Conservation (phyloP, 768 basidiomycete genomes). For the Leucosporidium yakuticum region DNA sequence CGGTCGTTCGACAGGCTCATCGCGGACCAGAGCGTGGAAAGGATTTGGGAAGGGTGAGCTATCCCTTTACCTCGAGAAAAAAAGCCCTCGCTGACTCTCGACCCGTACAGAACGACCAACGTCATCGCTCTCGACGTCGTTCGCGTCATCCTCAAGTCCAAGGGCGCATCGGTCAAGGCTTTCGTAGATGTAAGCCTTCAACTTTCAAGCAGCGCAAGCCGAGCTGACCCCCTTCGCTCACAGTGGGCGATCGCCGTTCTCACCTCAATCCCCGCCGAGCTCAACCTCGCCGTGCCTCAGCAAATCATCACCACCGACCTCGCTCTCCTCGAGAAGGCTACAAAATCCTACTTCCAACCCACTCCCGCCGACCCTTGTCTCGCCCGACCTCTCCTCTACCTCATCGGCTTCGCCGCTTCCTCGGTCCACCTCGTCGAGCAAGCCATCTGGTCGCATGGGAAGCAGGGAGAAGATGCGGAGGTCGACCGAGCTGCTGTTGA, state of each 20-base stretch:
- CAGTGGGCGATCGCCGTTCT: slow-evolving; percentile 11
- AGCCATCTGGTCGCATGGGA: slow-evolving; percentile 54
- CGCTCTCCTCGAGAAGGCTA: slow-evolving; percentile 42
- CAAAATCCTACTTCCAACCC: neutral
- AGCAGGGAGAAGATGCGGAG: slow-evolving; percentile 38
- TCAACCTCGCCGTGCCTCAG: slow-evolving; percentile 46
- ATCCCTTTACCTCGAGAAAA: slow-evolving; percentile 44
- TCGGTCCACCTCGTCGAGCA: slow-evolving; percentile 62
- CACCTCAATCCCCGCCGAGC: neutral
- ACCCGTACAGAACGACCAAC: slow-evolving; percentile 41
- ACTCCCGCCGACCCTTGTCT: slow-evolving; percentile 46
- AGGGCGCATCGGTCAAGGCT: slow-evolving; percentile 42
- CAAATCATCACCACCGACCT: slow-evolving; percentile 13
- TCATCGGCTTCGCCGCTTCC: slow-evolving; percentile 56
- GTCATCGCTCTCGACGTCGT: slow-evolving; percentile 65
- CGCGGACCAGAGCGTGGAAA: slow-evolving; percentile 66
- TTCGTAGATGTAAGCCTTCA: slow-evolving; percentile 50
- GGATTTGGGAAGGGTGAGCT: slow-evolving; percentile 66
- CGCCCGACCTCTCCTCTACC: slow-evolving; percentile 56
- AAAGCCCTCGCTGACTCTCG: neutral
- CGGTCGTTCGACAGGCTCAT: slow-evolving; percentile 48
- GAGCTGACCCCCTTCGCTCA: no score
- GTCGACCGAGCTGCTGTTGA: slow-evolving; percentile 54
- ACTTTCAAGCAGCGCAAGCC: slow-evolving; percentile 40
- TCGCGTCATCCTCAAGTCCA: slow-evolving; percentile 52